Conservation (phyloP, 257 asterid species). For the Ilex aquifolium region DNA sequence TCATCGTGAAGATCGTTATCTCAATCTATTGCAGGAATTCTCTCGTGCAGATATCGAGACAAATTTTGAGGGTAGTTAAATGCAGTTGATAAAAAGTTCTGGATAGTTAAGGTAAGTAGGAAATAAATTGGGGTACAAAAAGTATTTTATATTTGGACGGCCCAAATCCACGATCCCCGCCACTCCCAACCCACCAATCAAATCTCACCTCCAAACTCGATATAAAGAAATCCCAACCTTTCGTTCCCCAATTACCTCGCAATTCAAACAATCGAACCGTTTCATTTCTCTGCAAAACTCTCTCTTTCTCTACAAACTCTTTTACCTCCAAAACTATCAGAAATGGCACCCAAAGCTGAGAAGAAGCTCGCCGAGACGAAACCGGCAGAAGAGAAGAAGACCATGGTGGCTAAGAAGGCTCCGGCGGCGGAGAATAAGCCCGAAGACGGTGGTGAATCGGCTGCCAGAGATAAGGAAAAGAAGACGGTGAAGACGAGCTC, state of each 20-base stretch:
- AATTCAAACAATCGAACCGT: neutral
- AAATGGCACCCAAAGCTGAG: neutral
- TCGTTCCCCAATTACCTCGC: neutral
- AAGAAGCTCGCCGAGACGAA: neutral
- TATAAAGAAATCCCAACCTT: neutral
- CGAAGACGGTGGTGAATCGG: neutral
- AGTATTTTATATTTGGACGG: neutral
- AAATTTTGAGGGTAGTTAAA: too few relatives aligned
- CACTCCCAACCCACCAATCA: neutral
- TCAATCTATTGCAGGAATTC: too few relatives aligned
- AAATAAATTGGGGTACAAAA: too few relatives aligned
- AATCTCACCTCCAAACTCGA: neutral
- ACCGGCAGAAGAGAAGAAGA: neutral
- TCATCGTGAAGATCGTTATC: too few relatives aligned
- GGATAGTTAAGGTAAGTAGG: too few relatives aligned
- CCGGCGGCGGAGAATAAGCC: neutral
- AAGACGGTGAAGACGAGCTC: neutral
- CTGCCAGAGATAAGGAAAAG: neutral
- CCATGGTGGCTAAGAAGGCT: neutral
- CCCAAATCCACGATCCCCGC: neutral
- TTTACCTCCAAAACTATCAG: neutral
- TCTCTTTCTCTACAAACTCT: neutral
- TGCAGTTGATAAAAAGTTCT: too few relatives aligned
- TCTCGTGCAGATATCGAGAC: too few relatives aligned
- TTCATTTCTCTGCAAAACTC: neutral